phyloP scores from a whole-genome alignment of 225 moss, liverwort and hornwort genomes.

The Climacium dendroides region DNA sequence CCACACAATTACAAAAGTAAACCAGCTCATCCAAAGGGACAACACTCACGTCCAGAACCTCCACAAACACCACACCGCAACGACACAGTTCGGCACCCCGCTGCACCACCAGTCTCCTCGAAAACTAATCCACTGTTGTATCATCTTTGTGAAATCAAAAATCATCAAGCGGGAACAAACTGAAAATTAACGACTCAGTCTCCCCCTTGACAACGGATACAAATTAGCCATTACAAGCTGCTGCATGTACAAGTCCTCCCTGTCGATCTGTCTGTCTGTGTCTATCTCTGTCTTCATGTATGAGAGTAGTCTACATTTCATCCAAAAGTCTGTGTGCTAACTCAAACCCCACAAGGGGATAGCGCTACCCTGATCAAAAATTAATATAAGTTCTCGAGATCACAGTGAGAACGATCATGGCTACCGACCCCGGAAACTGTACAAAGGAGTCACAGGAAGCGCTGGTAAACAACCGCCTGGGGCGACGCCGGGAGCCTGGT shows the following conservation, averaged over 20 bases:
- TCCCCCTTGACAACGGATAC: neutral
- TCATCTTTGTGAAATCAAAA: neutral
- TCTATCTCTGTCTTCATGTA: neutral
- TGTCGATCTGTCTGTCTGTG: no score
- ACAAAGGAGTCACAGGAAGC: slow-evolving; percentile 13
- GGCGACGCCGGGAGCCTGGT: neutral
- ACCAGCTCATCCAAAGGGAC: neutral
- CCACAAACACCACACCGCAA: neutral
- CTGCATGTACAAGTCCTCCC: slow-evolving; percentile 3
- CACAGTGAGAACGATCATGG: neutral
- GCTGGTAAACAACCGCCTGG: neutral
- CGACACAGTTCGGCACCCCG: neutral
- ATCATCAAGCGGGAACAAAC: neutral
- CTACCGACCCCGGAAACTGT: slow-evolving; percentile 6
- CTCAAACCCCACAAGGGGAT: slow-evolving; percentile 3
- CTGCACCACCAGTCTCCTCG: neutral
- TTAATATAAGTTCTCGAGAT: neutral
- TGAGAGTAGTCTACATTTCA: neutral
- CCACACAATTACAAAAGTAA: neutral
- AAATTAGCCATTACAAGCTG: neutral
- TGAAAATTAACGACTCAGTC: neutral
- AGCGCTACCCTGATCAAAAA: slow-evolving; percentile 4
- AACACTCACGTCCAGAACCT: neutral
- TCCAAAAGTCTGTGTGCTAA: neutral
- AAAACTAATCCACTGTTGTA: neutral